Evolutionary conservation across 164 flowering plant species (phyloP).

Genomic region (Annona cherimola): DNA sequence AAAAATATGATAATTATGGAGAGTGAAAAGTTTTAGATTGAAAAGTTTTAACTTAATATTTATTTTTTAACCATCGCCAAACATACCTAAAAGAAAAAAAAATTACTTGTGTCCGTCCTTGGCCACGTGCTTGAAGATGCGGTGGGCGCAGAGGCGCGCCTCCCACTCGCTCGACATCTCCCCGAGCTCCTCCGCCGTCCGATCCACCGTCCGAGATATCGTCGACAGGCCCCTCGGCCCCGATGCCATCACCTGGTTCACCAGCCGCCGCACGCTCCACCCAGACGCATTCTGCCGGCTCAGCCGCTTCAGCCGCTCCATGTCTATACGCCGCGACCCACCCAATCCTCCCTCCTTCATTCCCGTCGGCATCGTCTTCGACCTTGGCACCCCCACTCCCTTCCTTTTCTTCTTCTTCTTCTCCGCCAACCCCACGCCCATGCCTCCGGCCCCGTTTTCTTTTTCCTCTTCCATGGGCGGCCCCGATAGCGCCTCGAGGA

Average conservation of each 20-base stretch:
- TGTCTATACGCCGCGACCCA: conserved; percentile 1
- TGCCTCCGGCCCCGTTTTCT: too few species aligned
- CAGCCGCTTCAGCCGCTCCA: not conserved
- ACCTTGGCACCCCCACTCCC: not conserved
- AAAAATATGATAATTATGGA: too few species aligned
- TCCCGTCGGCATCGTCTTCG: not conserved
- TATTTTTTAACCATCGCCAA: too few species aligned
- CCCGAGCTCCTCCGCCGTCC: conserved; percentile 9
- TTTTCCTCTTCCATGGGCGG: not conserved
- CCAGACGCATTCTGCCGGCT: not conserved
- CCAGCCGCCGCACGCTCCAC: conserved; percentile 2
- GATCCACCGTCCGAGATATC: not conserved
- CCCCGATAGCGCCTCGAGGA: not conserved
- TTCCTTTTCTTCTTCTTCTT: not conserved
- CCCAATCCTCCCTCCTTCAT: not conserved
- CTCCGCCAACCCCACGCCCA: not conserved
- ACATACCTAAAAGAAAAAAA: too few species aligned
- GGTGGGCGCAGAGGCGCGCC: conserved; percentile 36
- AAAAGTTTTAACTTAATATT: too few species aligned
- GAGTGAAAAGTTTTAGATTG: too few species aligned
- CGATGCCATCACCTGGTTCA: not conserved
- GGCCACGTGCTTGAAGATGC: conserved; percentile 59
- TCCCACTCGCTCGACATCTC: conserved; percentile 54
- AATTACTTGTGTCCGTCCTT: conserved; percentile 50
- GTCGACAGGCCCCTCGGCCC: not conserved